A percentile compares a stretch with the other conserved stretches of the same genome.
phyloP scores from a whole-genome alignment of 257 asterid species.

The Ophiorrhiza pumila region DNA sequence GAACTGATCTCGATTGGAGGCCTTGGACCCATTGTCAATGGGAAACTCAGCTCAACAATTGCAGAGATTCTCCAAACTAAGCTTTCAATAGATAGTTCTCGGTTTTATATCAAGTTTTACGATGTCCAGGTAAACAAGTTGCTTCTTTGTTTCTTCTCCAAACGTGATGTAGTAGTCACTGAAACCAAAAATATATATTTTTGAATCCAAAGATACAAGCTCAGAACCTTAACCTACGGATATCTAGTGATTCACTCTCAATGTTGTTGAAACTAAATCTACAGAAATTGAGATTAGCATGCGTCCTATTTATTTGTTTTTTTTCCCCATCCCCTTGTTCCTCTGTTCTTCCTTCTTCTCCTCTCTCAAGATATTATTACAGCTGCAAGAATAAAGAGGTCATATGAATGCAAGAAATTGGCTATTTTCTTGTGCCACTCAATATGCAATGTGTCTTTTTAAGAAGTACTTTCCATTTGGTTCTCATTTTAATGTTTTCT shows the following conservation, averaged over 20 bases:
- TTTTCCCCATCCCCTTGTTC: background rate
- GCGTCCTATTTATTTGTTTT: background rate
- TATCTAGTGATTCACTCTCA: background rate
- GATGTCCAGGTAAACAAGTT: constrained; percentile 63
- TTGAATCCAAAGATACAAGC: background rate
- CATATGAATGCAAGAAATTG: background rate
- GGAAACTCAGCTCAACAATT: constrained; percentile 75
- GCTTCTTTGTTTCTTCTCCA: background rate
- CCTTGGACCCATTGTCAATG: constrained; percentile 61
- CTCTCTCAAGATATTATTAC: too few species aligned
- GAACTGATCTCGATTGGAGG: constrained; percentile 90
- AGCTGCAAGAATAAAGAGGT: background rate
- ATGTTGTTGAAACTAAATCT: background rate
- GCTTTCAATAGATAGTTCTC: constrained; percentile 56
- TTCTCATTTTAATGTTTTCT: background rate
- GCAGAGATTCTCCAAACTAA: constrained; percentile 87
- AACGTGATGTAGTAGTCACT: background rate
- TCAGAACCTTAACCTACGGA: background rate
- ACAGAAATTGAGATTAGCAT: background rate
- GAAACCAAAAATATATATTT: background rate
- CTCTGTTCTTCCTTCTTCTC: background rate
- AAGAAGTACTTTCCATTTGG: too few species aligned
- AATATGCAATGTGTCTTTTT: too few species aligned
- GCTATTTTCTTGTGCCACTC: background rate
- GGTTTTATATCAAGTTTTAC: constrained; percentile 81